Conservation (phyloP, 2,329 filamentous ascomycete species). For the Colletotrichum endophyticum region DNA sequence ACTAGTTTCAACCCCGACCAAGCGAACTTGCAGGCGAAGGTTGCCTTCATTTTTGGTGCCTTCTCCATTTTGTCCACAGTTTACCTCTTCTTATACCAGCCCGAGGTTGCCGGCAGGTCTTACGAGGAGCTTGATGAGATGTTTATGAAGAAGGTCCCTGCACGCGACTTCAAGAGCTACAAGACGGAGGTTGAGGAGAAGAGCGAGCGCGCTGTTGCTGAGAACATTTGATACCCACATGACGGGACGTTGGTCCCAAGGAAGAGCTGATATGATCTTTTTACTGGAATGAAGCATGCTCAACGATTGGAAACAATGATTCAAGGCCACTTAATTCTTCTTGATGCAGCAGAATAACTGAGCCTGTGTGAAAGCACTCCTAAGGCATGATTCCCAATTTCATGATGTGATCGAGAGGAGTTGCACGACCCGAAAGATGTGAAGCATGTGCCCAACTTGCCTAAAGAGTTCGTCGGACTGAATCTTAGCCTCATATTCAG, state of each 20-base stretch:
- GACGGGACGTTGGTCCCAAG: background rate
- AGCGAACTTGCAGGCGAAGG: constrained; percentile 42
- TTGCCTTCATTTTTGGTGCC: constrained; percentile 43
- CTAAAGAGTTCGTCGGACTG: background rate
- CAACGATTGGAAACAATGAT: background rate
- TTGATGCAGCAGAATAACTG: accelerated
- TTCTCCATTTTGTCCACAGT: constrained; percentile 29
- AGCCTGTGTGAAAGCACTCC: background rate
- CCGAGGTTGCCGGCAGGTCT: constrained; percentile 30
- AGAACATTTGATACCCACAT: background rate
- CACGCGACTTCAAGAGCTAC: constrained; percentile 26
- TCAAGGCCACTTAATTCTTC: accelerated
- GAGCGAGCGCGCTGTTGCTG: background rate
- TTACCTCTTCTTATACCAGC: constrained; percentile 38
- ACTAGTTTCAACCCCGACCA: constrained; percentile 30
- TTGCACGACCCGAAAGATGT: background rate
- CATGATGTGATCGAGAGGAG: background rate
- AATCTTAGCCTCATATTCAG: accelerated
- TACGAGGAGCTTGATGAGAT: constrained; percentile 28
- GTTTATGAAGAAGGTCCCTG: constrained; percentile 24
- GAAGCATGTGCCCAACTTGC: background rate
- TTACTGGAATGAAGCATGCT: background rate
- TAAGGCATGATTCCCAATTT: background rate
- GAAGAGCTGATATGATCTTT: background rate
- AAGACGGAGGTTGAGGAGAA: constrained; percentile 5